Base-by-base conservation (phyloP, 2,329 filamentous ascomycete genomes). In the Fusarium buharicum region DNA sequence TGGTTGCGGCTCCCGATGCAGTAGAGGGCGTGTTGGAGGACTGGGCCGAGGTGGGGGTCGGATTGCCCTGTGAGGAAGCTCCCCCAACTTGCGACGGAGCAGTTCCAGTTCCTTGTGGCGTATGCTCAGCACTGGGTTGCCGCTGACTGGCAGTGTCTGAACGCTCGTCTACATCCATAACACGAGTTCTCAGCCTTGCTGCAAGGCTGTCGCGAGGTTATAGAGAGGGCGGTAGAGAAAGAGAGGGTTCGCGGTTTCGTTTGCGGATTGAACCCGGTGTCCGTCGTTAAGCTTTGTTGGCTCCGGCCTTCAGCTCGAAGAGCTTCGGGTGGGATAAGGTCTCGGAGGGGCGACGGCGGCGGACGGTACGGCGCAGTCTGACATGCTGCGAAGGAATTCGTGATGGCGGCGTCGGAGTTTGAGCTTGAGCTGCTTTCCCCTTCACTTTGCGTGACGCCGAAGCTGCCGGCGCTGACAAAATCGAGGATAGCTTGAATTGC, bases 131-230 rank as follows among this genome's bases (percentile, higher is more conserved):
- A 58, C 74, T 76, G 46, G 69, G 65, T 36, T 73, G 74, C 40
- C 72, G 73, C 53, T 76, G 39, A 59, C 66, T 16, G 62, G 70
- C 27, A 63, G 70, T 28, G 61, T 71, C 36, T 69, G 72, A 47
- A 71, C 73, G 30, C 38, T 68, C 67, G 47, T 76, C 74, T 31
- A 72, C 67, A 17, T 77, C 74, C 74, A 77, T 76, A 18, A 57
- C 48, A 50, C 43, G 24, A 44, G 46, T 53, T 47, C 40, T 37
- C 20, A 18, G 51, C 53, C 50, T 56, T 28, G 22, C 47, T 43
- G 41, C 36, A 50, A 55, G 46, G 51, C 46, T 55, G 44, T 58
- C 45, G 45, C 41, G 27, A 48, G 43, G 31, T 18, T 46, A 37
- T 18, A 44, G 36, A 20, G 39, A 33, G 47, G n/a, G 12, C 5